Evolutionary conservation across 192 early-diverging fungal species (phyloP).

Genomic region (Jimgerdemannia flammicorona): DNA sequence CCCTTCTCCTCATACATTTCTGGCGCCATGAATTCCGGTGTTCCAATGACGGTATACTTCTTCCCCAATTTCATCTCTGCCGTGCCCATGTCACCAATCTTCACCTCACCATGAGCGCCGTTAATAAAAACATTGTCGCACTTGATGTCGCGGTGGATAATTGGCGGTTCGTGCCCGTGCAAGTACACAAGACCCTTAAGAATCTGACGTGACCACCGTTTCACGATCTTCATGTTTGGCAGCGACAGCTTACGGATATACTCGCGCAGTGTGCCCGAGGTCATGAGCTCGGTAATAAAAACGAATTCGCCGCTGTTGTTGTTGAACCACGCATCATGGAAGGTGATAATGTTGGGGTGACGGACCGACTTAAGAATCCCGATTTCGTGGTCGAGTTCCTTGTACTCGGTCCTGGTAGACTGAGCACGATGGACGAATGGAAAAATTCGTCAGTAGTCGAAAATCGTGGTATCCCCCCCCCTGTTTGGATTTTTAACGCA

Average conservation of each 20-base stretch:
- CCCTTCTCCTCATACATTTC: slow-evolving; percentile 83
- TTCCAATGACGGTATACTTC: slow-evolving; percentile 79
- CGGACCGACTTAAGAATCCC: slow-evolving; percentile 72
- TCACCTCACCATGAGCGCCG: slow-evolving; percentile 82
- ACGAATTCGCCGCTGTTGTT: slow-evolving; percentile 55
- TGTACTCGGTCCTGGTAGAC: slow-evolving; percentile 15
- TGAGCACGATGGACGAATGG: background rate
- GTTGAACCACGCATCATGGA: slow-evolving; percentile 65
- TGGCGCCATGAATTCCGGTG: slow-evolving; percentile 87
- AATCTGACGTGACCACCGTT: slow-evolving; percentile 80
- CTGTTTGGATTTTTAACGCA: no score
- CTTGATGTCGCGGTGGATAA: slow-evolving; percentile 77
- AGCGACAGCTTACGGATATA: slow-evolving; percentile 70
- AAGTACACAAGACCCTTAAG: slow-evolving; percentile 76
- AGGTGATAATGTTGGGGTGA: slow-evolving; percentile 81
- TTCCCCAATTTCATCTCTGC: slow-evolving; percentile 85
- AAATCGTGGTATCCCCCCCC: no score
- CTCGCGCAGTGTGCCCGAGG: slow-evolving; percentile 75
- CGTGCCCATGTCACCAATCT: slow-evolving; percentile 85
- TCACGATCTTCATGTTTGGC: slow-evolving; percentile 70
- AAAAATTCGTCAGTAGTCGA: no score
- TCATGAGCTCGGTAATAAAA: slow-evolving; percentile 92
- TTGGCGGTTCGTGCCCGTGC: slow-evolving; percentile 72
- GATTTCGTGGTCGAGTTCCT: slow-evolving; percentile 47
- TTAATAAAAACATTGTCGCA: slow-evolving; percentile 89